These are phyloP conservation scores for Zygosaccharomyces bailii DNA, from an alignment of 805 yeast genomes.

Conservation along the genomic window DNA sequence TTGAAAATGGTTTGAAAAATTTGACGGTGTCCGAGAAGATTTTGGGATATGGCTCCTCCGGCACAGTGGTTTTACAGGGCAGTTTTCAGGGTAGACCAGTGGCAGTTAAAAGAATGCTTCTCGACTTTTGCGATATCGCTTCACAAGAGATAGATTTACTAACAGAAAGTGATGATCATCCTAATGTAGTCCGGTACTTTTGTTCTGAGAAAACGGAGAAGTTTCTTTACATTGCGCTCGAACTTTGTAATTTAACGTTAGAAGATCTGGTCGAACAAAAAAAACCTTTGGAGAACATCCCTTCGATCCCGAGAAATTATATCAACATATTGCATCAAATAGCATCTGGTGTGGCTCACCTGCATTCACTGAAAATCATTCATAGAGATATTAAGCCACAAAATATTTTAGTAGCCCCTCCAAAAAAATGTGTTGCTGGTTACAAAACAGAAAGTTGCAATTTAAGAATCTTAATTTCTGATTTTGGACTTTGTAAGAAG, in stretches of 20 bases:
- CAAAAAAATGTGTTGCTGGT: constrained; percentile 40
- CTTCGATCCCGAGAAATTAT: constrained; percentile 41
- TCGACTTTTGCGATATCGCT: constrained; percentile 92
- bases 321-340: constrained; percentile 65
- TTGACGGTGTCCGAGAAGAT: constrained; percentile 65
- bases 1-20: constrained; percentile 42
- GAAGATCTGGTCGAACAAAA: constrained; percentile 74
- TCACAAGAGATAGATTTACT: constrained; percentile 82
- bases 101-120: constrained; percentile 89
- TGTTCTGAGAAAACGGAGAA: constrained; percentile 89
- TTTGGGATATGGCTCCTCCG: constrained; percentile 95
- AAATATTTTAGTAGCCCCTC: constrained; percentile 78
- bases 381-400: constrained; percentile 96
- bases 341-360: constrained; percentile 77
- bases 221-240: constrained; percentile 89
- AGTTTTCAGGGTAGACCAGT: constrained; percentile 89
- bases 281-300: constrained; percentile 36
- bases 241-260: constrained; percentile 81
- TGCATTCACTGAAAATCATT: constrained; percentile 86
- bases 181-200: constrained; percentile 88
- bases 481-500: constrained; percentile 92
- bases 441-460: constrained; percentile 36
- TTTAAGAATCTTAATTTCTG: constrained; percentile 78
- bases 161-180: constrained; percentile 95
- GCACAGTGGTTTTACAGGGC: constrained; percentile 91